phyloP scores from a whole-genome alignment of 2,329 filamentous ascomycete genomes.

The Elsinoe perseae region DNA sequence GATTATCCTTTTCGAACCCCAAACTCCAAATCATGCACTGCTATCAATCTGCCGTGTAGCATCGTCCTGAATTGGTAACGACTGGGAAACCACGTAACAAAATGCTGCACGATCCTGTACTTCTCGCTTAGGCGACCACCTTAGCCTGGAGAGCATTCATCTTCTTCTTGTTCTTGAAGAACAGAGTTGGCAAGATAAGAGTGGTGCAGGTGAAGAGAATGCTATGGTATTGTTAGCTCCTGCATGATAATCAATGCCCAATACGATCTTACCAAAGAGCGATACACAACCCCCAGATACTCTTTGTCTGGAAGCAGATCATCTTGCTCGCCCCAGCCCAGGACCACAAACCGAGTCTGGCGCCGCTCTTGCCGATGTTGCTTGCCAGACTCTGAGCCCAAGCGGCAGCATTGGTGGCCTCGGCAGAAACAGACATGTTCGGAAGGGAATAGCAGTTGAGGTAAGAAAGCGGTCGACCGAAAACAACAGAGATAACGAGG shows the following conservation, averaged over 20 bases:
- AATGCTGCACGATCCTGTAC: background rate
- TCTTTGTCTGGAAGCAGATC: conserved; percentile 77
- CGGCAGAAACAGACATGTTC: conserved; percentile 38
- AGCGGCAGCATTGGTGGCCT: conserved; percentile 43
- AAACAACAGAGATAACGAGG: conserved; percentile 65
- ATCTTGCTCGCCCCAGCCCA: conserved; percentile 55
- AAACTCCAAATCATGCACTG: background rate
- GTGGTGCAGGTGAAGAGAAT: conserved; percentile 41
- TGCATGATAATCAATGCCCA: background rate
- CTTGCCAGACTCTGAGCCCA: conserved; percentile 47
- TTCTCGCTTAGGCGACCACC: background rate
- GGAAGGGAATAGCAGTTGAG: conserved; percentile 60
- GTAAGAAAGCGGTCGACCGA: conserved; percentile 74
- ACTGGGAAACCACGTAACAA: background rate
- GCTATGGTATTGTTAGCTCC: conserved; percentile 22
- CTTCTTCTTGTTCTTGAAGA: conserved; percentile 43
- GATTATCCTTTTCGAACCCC: background rate
- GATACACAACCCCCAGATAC: conserved; percentile 79
- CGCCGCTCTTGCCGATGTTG: conserved; percentile 45
- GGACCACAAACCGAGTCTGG: conserved; percentile 42
- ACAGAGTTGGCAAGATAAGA: conserved; percentile 41
- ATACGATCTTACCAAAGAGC: conserved; percentile 53
- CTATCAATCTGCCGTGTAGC: background rate
- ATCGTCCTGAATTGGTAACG: background rate
- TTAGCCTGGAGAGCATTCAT: conserved; percentile 7